Evolutionary conservation across 2,329 filamentous ascomycete species (phyloP), one percentile per base, ranked within the genome.

Genomic region (Torrubiella hemipterigena): DNA sequence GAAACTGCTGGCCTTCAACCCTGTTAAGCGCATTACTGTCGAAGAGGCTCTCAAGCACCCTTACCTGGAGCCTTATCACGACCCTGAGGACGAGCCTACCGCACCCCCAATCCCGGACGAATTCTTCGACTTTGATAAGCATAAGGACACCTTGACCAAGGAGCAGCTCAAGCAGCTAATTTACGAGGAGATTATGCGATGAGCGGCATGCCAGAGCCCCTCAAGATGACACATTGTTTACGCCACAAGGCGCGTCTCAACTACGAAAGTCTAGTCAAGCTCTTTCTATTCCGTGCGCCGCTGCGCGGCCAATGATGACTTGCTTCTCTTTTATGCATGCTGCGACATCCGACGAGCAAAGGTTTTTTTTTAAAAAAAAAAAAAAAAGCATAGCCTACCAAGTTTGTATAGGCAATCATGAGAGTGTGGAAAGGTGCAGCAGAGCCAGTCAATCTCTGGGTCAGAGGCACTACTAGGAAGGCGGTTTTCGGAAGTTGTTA

Each of bases 61-160:
- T 5, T 98, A 98, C 61, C 74, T 98, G 20, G 91, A 98, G 66
- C 91, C 91, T 6, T 98, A 98, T 61, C 91, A 98, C 58, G 91
- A 98, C 56, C 91, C 91, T 6, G 91, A 96, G 52, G 91, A 98
- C 54, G 91, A 98, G 69, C 91, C 91, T 30, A 95, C 85, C 10
- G 91, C 91, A 13, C 83, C 87, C 26, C 87, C 91, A 15, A 98
- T 98, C 49, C 91, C 91, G 15, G 89, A 96, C 57, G 89, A 94
- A 56, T 98, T 98, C 69, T 98, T 98, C 56, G 91, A 98, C 61
- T 98, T 98, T 58, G 91, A 98, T 63, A 95, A 95, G 73, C 93
- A 96, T 70, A 98, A 98, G 76, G 91, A 98, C 58, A 91, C 81
- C 49, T 63, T 98, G 51, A 95, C 82, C 67, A 98, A 98, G 65